A percentile compares a stretch with the other conserved stretches of the same genome.
phyloP scores from a whole-genome alignment of 352 stramenopile species.

The Albugo laibachii region DNA sequence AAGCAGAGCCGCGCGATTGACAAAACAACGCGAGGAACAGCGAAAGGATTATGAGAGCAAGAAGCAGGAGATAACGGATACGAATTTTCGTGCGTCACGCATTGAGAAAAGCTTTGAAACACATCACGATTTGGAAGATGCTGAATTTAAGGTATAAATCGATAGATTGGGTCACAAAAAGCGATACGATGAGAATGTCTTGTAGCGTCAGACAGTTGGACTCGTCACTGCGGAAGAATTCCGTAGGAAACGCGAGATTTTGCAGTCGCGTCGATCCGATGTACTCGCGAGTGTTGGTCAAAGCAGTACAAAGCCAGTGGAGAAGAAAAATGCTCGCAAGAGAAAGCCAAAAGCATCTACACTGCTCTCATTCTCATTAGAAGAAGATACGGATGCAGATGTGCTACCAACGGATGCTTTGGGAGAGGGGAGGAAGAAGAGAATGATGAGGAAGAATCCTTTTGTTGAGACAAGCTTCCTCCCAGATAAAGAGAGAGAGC shows the following conservation, averaged over 20 bases:
- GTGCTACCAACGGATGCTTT: constrained; percentile 11
- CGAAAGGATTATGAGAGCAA: constrained; percentile 87
- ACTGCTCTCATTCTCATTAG: constrained; percentile 26
- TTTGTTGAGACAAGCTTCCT: constrained; percentile 90
- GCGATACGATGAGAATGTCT: constrained; percentile 3
- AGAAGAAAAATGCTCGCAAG: constrained; percentile 63
- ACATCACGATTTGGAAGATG: constrained; percentile 55
- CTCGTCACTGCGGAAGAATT: constrained; percentile 92
- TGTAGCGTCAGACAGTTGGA: constrained; percentile 68
- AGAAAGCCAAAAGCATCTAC: constrained; percentile 46
- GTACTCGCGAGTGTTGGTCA: not conserved
- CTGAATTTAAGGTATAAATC: constrained; percentile 60
- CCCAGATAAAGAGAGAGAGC: constrained; percentile 84
- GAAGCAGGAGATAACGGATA: constrained; percentile 78
- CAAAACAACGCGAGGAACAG: constrained; percentile 84
- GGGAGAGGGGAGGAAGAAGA: constrained; percentile 20
- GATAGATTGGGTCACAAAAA: constrained; percentile 14
- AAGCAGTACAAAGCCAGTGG: constrained; percentile 18
- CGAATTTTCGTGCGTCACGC: constrained; percentile 49
- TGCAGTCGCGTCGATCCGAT: constrained; percentile 16
- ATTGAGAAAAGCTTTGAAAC: constrained; percentile 87
- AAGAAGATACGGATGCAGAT: constrained; percentile 49
- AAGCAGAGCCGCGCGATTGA: constrained; percentile 73
- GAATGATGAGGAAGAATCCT: constrained; percentile 79
- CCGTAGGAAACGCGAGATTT: constrained; percentile 64